These are phyloP conservation scores for Candida nonsorbophila DNA, from an alignment of 805 yeast species.

Conservation along the genomic window DNA sequence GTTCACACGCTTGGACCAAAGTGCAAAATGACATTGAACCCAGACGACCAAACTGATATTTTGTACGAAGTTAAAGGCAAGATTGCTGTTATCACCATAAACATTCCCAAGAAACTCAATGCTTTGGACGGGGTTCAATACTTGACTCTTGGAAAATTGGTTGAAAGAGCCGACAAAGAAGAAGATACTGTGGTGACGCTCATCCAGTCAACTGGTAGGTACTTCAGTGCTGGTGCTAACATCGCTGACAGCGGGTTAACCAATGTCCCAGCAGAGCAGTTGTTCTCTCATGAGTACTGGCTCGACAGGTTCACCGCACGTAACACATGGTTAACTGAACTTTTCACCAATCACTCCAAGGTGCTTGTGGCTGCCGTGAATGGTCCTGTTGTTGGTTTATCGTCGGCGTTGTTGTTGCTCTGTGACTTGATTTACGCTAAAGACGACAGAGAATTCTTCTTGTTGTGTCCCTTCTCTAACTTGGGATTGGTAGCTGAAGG, in stretches of 20 bases:
- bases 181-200: slow-evolving; percentile 60
- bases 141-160: slow-evolving; percentile 48
- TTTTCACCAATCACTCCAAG: slow-evolving; percentile 67
- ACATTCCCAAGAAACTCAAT: slow-evolving; percentile 56
- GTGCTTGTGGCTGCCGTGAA: slow-evolving; percentile 69
- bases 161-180: slow-evolving; percentile 60
- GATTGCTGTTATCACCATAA: slow-evolving; percentile 59
- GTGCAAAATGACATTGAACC: no score
- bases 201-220: slow-evolving; percentile 65
- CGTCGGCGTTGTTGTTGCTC: slow-evolving; percentile 67
- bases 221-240: slow-evolving; percentile 84
- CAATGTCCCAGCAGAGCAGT: slow-evolving; percentile 21
- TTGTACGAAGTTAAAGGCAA: slow-evolving; percentile 40
- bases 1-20: no score
- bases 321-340: slow-evolving; percentile 62
- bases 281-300: slow-evolving; percentile 43
- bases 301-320: slow-evolving; percentile 58
- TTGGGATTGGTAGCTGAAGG: slow-evolving; percentile 85
- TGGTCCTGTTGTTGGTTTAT: slow-evolving; percentile 83
- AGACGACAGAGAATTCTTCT: slow-evolving; percentile 48
- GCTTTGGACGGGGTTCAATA: slow-evolving; percentile 67
- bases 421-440: slow-evolving; percentile 73
- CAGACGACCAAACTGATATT: slow-evolving; percentile 25
- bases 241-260: slow-evolving; percentile 36
- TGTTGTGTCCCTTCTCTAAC: slow-evolving; percentile 75